A percentile compares a stretch with the other conserved stretches of the same genome.
phyloP scores from a whole-genome alignment of 257 asterid species.

The Solanum paucissectum region DNA sequence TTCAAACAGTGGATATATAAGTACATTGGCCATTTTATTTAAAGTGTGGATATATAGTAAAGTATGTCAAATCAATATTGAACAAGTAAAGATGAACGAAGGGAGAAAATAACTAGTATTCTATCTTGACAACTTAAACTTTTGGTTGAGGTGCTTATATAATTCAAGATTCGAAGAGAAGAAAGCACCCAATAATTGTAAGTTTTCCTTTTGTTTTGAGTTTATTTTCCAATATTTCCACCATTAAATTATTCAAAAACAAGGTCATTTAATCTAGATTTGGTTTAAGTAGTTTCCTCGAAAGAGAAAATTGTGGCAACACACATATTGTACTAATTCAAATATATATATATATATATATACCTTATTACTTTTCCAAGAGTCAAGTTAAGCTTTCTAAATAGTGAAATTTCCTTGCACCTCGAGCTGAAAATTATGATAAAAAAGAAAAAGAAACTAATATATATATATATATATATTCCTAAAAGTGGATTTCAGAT shows the following conservation, averaged over 20 bases:
- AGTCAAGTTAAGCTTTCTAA: neutral
- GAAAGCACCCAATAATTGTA: neutral
- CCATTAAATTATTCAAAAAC: neutral
- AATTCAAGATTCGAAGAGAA: neutral
- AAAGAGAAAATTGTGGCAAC: neutral
- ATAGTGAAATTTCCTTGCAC: neutral
- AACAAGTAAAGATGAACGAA: neutral
- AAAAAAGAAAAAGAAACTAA: neutral
- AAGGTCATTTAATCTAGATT: neutral
- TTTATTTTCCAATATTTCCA: neutral
- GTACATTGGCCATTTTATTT: neutral
- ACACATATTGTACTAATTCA: neutral
- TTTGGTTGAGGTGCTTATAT: neutral
- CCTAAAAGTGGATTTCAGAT: neutral
- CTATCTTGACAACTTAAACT: neutral
- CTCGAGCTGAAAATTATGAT: neutral
- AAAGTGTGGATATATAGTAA: too few relatives aligned
- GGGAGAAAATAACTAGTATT: accelerated
- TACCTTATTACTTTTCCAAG: neutral
- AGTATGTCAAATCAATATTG: neutral
- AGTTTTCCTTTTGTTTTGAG: neutral
- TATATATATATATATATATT: neutral
- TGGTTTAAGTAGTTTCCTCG: neutral
- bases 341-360: neutral
- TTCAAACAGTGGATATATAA: neutral